Conservation (phyloP, 106 monocot genomes). For the Agapanthus africanus region DNA sequence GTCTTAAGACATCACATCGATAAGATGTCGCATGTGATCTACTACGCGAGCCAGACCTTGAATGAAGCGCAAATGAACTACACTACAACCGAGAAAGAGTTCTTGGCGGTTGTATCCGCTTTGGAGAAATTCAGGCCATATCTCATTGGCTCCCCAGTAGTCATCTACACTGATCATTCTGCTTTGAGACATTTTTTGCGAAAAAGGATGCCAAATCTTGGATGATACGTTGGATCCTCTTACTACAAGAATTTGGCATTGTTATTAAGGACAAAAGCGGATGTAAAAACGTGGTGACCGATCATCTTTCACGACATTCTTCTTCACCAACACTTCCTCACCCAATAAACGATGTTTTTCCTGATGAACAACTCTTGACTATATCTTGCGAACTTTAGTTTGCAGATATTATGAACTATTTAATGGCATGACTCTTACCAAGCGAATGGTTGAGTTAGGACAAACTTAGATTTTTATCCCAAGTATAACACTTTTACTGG, state of each 20-base stretch:
- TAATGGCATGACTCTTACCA: not conserved
- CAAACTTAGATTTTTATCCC: not conserved
- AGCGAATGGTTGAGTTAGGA: not conserved
- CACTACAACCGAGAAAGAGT: too few relatives aligned
- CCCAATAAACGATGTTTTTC: not conserved
- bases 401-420: not conserved
- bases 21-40: too few relatives aligned
- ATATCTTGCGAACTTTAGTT: not conserved
- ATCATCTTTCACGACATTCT: not conserved
- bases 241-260: not conserved
- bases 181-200: not conserved
- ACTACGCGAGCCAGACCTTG: too few relatives aligned
- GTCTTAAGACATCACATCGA: too few relatives aligned
- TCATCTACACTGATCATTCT: too few relatives aligned
- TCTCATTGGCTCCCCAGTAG: too few relatives aligned
- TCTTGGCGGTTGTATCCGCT: too few relatives aligned
- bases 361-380: not conserved
- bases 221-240: not conserved
- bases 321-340: not conserved
- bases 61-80: too few relatives aligned
- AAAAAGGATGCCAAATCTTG: not conserved
- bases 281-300: not conserved
- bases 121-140: too few relatives aligned
- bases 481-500: not conserved
- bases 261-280: not conserved